Percentiles rank a stretch among this genome's conserved stretches.
These are phyloP conservation scores for Glycine tomentella DNA, from an alignment of 306 rosid species.

Conservation along the genomic window DNA sequence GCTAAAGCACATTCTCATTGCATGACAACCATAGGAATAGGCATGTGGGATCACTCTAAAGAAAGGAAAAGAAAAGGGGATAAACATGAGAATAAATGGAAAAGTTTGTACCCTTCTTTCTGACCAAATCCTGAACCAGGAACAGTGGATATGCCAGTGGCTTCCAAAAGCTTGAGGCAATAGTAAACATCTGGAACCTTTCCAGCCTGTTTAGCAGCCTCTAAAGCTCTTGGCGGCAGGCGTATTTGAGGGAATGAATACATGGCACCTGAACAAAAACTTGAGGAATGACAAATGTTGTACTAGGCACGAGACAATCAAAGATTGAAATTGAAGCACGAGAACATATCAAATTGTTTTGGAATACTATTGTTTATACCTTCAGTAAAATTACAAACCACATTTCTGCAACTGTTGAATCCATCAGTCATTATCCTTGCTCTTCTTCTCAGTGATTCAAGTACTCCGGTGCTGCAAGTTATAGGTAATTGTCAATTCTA, in stretches of 20 bases:
- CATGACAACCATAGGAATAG: conserved; percentile 1
- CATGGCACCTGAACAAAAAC: conserved; percentile 87
- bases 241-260: conserved; percentile 97
- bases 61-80: not conserved
- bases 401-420: conserved; percentile 97
- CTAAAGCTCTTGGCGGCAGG: conserved; percentile 86
- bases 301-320: conserved; percentile 6
- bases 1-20: conserved; percentile 15
- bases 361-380: conserved; percentile 55
- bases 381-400: conserved; percentile 97
- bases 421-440: conserved; percentile 98
- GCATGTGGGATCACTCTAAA: conserved; percentile 16
- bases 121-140: conserved; percentile 99
- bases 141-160: conserved; percentile 98
- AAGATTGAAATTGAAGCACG: not conserved
- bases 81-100: no score
- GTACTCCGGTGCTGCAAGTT: conserved; percentile 80
- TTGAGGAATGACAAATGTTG: conserved; percentile 34
- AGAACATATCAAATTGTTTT: not conserved
- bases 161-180: conserved; percentile 97
- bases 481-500: conserved; percentile 40
- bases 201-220: conserved; percentile 82
- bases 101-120: conserved; percentile 82
- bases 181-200: conserved; percentile 94
- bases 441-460: conserved; percentile 92